phyloP scores from a whole-genome alignment of 805 yeast species.

The Yamadazyma kitorensis region DNA sequence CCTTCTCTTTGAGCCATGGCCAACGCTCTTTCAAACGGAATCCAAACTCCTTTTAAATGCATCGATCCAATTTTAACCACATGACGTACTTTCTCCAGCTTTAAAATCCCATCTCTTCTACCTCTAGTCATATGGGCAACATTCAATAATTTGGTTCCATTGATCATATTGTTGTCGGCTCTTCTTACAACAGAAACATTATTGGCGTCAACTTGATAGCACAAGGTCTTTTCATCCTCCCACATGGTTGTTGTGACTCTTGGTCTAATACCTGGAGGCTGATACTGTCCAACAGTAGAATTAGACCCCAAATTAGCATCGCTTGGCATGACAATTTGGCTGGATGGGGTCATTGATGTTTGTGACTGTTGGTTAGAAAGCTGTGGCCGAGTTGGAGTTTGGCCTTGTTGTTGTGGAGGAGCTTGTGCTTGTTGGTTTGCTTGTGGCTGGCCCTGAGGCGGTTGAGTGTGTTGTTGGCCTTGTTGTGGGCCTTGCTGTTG shows the following conservation, averaged over 20 bases:
- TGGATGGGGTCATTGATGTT: too few relatives aligned
- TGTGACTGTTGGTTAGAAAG: too few relatives aligned
- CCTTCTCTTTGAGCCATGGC: conserved; percentile 82
- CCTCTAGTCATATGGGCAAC: conserved; percentile 89
- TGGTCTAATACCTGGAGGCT: conserved; percentile 51
- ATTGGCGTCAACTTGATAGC: conserved; percentile 83
- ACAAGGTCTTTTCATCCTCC: conserved; percentile 84
- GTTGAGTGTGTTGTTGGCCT: conserved; percentile 1
- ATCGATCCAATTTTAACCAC: conserved; percentile 84
- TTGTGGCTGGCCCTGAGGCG: conserved; percentile 13
- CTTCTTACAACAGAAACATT: conserved; percentile 79
- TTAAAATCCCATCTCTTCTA: conserved; percentile 78
- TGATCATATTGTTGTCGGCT: conserved; percentile 82
- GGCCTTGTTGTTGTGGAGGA: too few relatives aligned
- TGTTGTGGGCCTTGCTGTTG: conserved; percentile 5
- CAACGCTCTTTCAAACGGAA: conserved; percentile 78
- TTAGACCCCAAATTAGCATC: conserved; percentile 4
- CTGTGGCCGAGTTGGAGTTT: neutral
- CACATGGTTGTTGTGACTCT: conserved; percentile 83
- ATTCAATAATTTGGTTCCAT: conserved; percentile 78
- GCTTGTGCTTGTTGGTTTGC: too few relatives aligned
- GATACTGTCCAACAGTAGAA: conserved; percentile 42
- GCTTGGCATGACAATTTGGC: too few relatives aligned
- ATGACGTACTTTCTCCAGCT: conserved; percentile 71
- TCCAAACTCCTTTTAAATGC: conserved; percentile 90